Percentiles rank a stretch among this genome's conserved stretches.
phyloP scores from a whole-genome alignment of 2,329 filamentous ascomycete genomes.

The Alternaria incomplexa region DNA sequence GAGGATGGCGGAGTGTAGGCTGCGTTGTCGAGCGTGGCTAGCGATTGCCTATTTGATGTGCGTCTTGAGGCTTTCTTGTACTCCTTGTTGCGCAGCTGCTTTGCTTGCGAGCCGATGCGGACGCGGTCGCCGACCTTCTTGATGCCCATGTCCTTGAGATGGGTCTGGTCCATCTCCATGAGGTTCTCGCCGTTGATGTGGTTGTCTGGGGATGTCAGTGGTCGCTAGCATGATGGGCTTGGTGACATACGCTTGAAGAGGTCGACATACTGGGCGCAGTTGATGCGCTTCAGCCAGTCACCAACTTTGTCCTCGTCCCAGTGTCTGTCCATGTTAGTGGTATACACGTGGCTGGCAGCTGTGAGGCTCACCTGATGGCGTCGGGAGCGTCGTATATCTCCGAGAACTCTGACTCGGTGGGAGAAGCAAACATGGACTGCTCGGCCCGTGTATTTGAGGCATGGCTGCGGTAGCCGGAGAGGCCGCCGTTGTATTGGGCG shows the following conservation, averaged over 20 bases:
- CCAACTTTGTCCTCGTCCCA: conserved; percentile 94
- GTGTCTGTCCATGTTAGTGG: conserved; percentile 50
- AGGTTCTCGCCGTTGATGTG: conserved; percentile 98
- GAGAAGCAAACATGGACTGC: conserved; percentile 72
- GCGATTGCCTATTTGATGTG: conserved; percentile 79
- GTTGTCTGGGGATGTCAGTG: conserved; percentile 63
- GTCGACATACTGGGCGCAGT: conserved; percentile 91
- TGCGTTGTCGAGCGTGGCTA: conserved; percentile 77
- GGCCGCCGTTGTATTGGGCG: conserved; percentile 43
- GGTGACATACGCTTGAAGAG: conserved; percentile 70
- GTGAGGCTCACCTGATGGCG: conserved; percentile 51
- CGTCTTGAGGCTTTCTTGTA: conserved; percentile 66
- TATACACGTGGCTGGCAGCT: background rate
- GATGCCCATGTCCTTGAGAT: conserved; percentile 96
- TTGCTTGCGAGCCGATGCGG: conserved; percentile 67
- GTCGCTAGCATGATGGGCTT: background rate
- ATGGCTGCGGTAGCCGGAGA: conserved; percentile 46
- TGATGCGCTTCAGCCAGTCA: conserved; percentile 88
- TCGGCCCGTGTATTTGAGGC: conserved; percentile 43
- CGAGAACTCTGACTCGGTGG: conserved; percentile 92
- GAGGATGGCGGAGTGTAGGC: conserved; percentile 67
- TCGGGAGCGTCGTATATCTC: conserved; percentile 76
- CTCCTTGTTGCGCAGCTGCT: conserved; percentile 57
- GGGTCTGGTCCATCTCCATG: conserved; percentile 94
- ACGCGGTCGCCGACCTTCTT: conserved; percentile 98